These are phyloP conservation scores for Linderniella brevidens DNA, from an alignment of 257 asterid genomes.

Conservation along the genomic window DNA sequence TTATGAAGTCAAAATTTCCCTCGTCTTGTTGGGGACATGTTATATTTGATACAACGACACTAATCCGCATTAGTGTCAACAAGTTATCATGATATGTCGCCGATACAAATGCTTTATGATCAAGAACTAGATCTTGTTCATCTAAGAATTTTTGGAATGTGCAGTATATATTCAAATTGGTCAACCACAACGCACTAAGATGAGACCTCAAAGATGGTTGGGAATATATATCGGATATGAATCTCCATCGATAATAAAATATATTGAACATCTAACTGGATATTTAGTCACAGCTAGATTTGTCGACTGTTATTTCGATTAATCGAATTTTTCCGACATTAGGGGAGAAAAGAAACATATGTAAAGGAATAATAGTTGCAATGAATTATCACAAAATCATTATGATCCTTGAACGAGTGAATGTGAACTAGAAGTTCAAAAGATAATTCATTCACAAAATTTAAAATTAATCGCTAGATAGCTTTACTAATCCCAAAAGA, in stretches of 20 bases:
- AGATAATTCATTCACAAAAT: background rate
- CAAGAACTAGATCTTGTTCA: background rate
- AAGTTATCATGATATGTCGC: background rate
- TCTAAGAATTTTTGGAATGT: background rate
- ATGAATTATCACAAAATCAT: background rate
- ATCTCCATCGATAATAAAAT: background rate
- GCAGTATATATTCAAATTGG: too few relatives aligned
- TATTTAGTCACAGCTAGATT: background rate
- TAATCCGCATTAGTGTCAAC: background rate
- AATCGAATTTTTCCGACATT: background rate
- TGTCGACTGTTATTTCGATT: background rate
- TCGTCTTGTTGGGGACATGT: background rate
- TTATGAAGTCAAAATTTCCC: background rate
- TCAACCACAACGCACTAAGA: background rate
- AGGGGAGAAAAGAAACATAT: background rate
- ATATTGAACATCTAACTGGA: background rate
- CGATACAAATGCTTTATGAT: background rate
- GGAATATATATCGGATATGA: slow-evolving; percentile 3
- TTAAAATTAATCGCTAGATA: slow-evolving; percentile 1
- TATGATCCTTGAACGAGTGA: background rate
- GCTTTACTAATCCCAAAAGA: background rate
- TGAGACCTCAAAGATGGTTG: background rate
- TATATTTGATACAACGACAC: background rate
- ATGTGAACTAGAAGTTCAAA: background rate
- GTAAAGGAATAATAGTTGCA: background rate